Conservation (phyloP, 2,329 filamentous ascomycete genomes). For the Alternaria sp. region DNA sequence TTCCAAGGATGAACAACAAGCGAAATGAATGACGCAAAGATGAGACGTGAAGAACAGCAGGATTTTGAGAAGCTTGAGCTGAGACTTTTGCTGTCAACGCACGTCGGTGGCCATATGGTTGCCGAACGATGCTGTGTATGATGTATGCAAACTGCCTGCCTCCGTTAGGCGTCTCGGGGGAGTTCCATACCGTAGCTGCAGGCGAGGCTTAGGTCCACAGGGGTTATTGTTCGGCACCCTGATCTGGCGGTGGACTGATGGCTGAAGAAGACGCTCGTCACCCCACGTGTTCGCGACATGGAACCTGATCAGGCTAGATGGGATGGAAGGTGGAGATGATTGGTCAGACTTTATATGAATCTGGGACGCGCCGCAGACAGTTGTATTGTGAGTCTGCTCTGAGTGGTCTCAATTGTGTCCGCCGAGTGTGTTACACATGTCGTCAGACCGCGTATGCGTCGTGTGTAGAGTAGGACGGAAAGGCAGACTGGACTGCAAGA, state of each 20-base stretch:
- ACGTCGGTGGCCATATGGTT: constrained; percentile 6
- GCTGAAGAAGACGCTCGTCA: constrained; percentile 6
- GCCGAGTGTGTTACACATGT: not conserved
- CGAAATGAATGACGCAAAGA: not conserved
- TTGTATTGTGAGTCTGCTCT: not conserved
- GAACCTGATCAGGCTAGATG: constrained; percentile 18
- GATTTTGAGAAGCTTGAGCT: not conserved
- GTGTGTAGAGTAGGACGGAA: not conserved
- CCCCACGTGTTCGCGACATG: constrained; percentile 33
- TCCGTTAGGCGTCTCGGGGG: constrained; percentile 10
- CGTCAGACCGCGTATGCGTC: constrained; percentile 7
- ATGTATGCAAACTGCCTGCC: constrained; percentile 13
- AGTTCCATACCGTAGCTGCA: constrained; percentile 12
- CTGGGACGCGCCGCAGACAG: not conserved
- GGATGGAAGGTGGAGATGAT: not conserved
- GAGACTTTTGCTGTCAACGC: constrained; percentile 2
- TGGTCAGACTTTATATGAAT: constrained; percentile 5
- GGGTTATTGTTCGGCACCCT: constrained; percentile 9
- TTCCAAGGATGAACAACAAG: not conserved
- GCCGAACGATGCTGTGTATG: constrained; percentile 13
- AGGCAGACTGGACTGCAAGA: not conserved
- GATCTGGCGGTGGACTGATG: constrained; percentile 18
- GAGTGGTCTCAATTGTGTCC: not conserved
- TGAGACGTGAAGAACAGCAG: not conserved
- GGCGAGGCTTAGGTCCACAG: constrained; percentile 17